phyloP scores from a whole-genome alignment of 179 eudicot species.

The Sideroxylon spinosum region DNA sequence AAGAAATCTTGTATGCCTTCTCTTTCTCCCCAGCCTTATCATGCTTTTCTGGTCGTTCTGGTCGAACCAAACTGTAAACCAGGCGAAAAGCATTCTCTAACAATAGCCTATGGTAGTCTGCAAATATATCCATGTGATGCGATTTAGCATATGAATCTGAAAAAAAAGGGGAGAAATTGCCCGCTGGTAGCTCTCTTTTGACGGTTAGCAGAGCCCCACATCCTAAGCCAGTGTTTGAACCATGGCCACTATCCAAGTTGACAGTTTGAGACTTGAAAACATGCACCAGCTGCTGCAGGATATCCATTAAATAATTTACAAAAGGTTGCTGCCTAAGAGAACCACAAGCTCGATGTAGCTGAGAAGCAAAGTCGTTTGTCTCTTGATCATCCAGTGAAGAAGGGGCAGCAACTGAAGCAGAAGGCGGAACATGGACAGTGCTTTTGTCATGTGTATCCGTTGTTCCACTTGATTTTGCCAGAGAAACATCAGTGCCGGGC shows the following conservation, averaged over 20 bases:
- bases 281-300: conserved; percentile 88
- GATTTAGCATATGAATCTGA: conserved; percentile 98
- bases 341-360: conserved; percentile 81
- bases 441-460: conserved; percentile 64
- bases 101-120: conserved; percentile 87
- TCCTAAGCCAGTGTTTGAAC: conserved; percentile 71
- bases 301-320: conserved; percentile 92
- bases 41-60: conserved; percentile 98
- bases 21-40: conserved; percentile 90
- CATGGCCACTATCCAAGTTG: conserved; percentile 52
- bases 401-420: conserved; percentile 34
- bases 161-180: conserved; percentile 94
- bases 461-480: conserved; percentile 59
- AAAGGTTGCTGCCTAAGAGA: conserved; percentile 86
- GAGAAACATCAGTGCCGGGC: conserved; percentile 78
- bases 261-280: conserved; percentile 76
- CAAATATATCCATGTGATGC: conserved; percentile 81
- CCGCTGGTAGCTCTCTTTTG: conserved; percentile 94
- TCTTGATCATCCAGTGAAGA: conserved; percentile 62
- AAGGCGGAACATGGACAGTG: conserved; percentile 35
- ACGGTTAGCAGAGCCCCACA: conserved; percentile 90
- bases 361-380: conserved; percentile 70
- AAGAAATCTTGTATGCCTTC: conserved; percentile 57
- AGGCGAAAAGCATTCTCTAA: conserved; percentile 91
- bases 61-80: conserved; percentile 91